These are phyloP conservation scores for Trichosporon faecale DNA, from an alignment of 1,284 basidiomycete genomes.

Conservation along the genomic window DNA sequence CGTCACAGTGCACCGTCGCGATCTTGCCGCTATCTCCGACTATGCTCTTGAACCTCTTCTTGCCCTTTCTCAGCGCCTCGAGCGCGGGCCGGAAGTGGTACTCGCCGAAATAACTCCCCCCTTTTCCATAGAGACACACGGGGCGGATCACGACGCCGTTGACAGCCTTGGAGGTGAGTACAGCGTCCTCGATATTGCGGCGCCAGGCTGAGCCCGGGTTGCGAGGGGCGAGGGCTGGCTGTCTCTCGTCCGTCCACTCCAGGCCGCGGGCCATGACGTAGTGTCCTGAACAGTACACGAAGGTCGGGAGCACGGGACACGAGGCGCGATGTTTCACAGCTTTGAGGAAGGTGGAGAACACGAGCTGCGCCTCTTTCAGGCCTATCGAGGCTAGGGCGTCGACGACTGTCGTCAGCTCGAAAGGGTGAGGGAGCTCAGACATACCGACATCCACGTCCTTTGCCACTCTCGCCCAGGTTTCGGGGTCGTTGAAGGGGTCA, in stretches of 20 bases:
- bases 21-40: slow-evolving; percentile 36
- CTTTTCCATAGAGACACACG: slow-evolving; percentile 47
- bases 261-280: slow-evolving; percentile 54
- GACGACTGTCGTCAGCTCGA: slow-evolving; percentile 38
- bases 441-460: slow-evolving; percentile 57
- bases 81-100: slow-evolving; percentile 50
- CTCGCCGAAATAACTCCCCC: slow-evolving; percentile 18
- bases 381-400: slow-evolving; percentile 46
- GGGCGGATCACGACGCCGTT: slow-evolving; percentile 24
- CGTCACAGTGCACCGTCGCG: slow-evolving; percentile 56
- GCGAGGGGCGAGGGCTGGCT: slow-evolving; percentile 26
- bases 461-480: slow-evolving; percentile 53
- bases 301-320: slow-evolving; percentile 35
- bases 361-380: slow-evolving; percentile 42
- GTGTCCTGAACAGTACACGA: slow-evolving; percentile 57
- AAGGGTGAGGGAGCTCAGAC: slow-evolving; percentile 26
- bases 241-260: slow-evolving; percentile 40
- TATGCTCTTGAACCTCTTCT: slow-evolving; percentile 50
- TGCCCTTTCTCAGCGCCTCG: slow-evolving; percentile 48
- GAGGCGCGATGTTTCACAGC: slow-evolving; percentile 5
- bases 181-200: slow-evolving; percentile 33
- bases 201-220: slow-evolving; percentile 36
- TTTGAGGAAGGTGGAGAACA: slow-evolving; percentile 22
- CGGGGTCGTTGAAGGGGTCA: slow-evolving; percentile 43
- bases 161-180: slow-evolving; percentile 29